Conservation (phyloP, 768 basidiomycete genomes). For the Glaciozyma antarctica region DNA sequence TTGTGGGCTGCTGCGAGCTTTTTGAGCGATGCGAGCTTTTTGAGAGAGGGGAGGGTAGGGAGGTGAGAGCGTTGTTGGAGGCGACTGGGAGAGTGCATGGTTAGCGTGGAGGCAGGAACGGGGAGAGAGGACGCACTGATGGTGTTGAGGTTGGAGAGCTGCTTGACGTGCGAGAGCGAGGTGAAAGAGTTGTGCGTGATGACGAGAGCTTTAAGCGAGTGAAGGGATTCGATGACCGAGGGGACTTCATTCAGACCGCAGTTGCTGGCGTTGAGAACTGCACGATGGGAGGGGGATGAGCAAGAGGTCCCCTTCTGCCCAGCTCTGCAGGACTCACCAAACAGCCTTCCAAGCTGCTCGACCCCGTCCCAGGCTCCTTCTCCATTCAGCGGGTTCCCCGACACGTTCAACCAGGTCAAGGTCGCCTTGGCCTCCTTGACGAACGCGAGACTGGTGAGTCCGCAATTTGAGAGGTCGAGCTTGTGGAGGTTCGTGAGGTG, state of each 20-base stretch:
- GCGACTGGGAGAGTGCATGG: conserved; percentile 8
- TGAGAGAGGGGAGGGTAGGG: conserved; percentile 24
- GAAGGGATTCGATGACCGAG: conserved; percentile 9
- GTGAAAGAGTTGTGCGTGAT: conserved; percentile 29
- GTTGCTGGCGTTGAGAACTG: conserved; percentile 29
- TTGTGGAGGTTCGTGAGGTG: not conserved
- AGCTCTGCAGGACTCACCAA: conserved; percentile 8
- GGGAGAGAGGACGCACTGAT: conserved; percentile 4
- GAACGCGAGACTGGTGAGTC: conserved; percentile 10
- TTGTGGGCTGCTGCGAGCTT: conserved; percentile 35
- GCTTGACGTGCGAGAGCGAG: conserved; percentile 15
- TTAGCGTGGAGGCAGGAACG: not conserved
- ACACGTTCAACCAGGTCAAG: conserved; percentile 29
- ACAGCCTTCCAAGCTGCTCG: conserved; percentile 14
- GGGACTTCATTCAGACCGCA: conserved; percentile 20
- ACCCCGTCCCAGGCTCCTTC: conserved; percentile 21
- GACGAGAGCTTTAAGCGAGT: conserved; percentile 29
- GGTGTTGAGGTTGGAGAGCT: conserved; percentile 25
- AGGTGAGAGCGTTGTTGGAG: conserved; percentile 28
- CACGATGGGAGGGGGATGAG: not conserved
- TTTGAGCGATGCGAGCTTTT: conserved; percentile 27
- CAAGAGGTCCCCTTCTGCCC: not conserved
- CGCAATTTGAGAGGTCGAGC: conserved; percentile 24
- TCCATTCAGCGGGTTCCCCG: conserved; percentile 17
- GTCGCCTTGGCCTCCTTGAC: conserved; percentile 7